Base-by-base conservation (phyloP, 176 grass and related monocot species). In the Lolium multiflorum region DNA sequence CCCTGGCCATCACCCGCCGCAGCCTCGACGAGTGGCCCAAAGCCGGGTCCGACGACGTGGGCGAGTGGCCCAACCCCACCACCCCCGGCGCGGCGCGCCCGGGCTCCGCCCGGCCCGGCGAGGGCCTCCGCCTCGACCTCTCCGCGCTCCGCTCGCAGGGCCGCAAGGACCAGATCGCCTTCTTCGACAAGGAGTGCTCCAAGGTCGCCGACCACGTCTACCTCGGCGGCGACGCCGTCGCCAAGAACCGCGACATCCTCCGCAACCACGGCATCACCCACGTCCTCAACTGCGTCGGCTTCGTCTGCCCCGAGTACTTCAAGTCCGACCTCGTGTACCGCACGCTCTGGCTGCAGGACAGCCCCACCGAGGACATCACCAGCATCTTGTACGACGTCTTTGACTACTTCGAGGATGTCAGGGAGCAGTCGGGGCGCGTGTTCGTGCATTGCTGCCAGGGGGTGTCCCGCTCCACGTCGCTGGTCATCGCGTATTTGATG, bases 161-260 rank as follows among this genome's bases (percentile, higher is more conserved):
- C 7, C 92, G 82, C 58, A 96, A 95, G 75, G 97, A 99, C 85
- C 97, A 99, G 91, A 94, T 99, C 72, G 94, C 97, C 78, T 94
- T 96, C 90, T 98, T 92, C 26, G 97, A 99, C 85, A 99, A 96
- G 89, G 97, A 99, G 89, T 99, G 97, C 71, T 99, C 97, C 72
- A 99, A 99, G 92, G 97, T 99, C 7, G 97, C 97, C 4, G 92
- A 94, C 0, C 97, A 99, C 44, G 92, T 99, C 55, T 99, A 99
- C 89, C 92, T 99, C 1, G 97, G 97, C 3, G 97, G 97, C 41
- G 94, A 99, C 26, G 93, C 81, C 11, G 97, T 99, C 9, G 97
- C 97, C 9, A 94, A 82, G 86, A 94, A 99, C 82, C 93, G 94
- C 6, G 94, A 96, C 81, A 95, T 94, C 74, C 85, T 99, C 7